Evolutionary conservation across 2,329 filamentous ascomycete genomes (phyloP).

Genomic region (Botrytis hyacinthi): DNA sequence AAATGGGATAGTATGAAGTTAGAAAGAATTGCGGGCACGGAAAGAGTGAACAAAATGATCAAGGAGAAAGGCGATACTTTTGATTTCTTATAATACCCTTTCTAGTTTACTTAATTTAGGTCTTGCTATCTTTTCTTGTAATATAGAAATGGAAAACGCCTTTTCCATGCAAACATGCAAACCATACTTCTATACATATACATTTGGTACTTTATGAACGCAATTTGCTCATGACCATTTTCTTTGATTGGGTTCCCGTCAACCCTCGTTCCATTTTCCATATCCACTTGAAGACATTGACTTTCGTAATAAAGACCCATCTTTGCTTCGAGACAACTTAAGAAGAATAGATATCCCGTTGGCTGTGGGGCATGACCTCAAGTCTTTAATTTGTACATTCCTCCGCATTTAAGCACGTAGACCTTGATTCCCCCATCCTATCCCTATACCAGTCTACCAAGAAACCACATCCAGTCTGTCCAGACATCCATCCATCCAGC

Average conservation of each 20-base stretch:
- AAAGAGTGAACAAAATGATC: conserved; percentile 80
- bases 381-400: conserved; percentile 70
- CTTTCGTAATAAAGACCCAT: conserved; percentile 71
- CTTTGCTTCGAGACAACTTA: conserved; percentile 80
- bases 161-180: conserved; percentile 22
- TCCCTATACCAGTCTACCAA: neutral
- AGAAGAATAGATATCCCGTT: conserved; percentile 77
- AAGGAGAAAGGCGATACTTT: conserved; percentile 84
- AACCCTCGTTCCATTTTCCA: conserved; percentile 59
- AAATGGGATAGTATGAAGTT: conserved; percentile 87
- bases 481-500: conserved; percentile 4
- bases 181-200: conserved; percentile 17
- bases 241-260: conserved; percentile 76
- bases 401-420: conserved; percentile 10
- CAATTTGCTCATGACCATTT: conserved; percentile 92
- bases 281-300: conserved; percentile 79
- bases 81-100: conserved; percentile 71
- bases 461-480: neutral
- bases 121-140: neutral
- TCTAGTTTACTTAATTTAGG: conserved; percentile 1
- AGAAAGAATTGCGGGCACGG: conserved; percentile 81
- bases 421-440: conserved; percentile 21
- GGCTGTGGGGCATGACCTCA: conserved; percentile 84
- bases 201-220: conserved; percentile 58
- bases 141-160: conserved; percentile 17